Evolutionary conservation across 176 grass and related monocot genomes (phyloP), one percentile per base, ranked within the genome.

Genomic region (Eremochloa ophiuroides): DNA sequence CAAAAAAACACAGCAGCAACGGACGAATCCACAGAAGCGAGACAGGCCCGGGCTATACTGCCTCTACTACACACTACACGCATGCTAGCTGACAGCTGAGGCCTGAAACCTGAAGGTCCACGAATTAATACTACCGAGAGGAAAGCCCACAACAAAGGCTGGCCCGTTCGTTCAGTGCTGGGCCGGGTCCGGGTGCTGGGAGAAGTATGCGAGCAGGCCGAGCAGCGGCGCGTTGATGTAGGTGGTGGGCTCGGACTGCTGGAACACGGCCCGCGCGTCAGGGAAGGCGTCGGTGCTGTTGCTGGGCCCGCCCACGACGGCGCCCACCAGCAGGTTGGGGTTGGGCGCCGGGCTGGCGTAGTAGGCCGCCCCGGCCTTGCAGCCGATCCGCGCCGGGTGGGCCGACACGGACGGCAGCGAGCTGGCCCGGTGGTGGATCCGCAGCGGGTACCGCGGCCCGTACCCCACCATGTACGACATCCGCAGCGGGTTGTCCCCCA

Each of bases 381-480:
- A 99, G 0, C 89, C 80, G 71, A 99, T 99, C 51, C 71, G 50
- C 0, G 58, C 75, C 67, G 91, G 91, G 84, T 93, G 96, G 44
- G 67, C 76, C 20, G 68, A 0, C 12, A 95, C 47, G 23, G 93
- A 95, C 26, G 93, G 96, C 39, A 95, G 76, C 17, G 93, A 95
- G 89, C 93, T 95, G 12, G 66, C 96, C 10, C 93, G 78, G 84
- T 99, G 93, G 87, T 99, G 96, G 82, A 99, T 95, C 44, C 91
- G 87, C 46, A 37, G 86, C 38, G 96, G 96, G 48, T 83, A 99
- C 53, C 62, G 84, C 8, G 55, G 33, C 4, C 96, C 91, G 76
- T 99, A 95, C 0, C 91, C 96, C 22, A 99, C 96, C 96, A 99
- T 99, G 85, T 99, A 95, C 8, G 96, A 99, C 93, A 93, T 91